Base-by-base conservation (phyloP, 129 eudicot genomes). In the Lactuca sativa region DNA sequence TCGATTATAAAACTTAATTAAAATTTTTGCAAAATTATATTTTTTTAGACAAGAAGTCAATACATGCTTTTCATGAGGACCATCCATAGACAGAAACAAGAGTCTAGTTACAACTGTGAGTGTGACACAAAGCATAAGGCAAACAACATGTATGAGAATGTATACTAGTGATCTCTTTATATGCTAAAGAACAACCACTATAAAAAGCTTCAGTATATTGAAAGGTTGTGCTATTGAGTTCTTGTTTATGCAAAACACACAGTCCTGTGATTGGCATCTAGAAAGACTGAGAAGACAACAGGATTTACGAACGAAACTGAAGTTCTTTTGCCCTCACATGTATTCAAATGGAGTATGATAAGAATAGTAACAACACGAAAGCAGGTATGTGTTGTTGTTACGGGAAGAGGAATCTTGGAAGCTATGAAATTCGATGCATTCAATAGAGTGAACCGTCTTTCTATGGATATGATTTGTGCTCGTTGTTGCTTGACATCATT, bases 171-270 rank as follows among this genome's bases (percentile, higher is more conserved):
- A 86, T 74, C 71, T 77, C 56, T 47, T 70, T 64, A 88, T 47
- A 81, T 86, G 86, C 68, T 86, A 83, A 52, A 78, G 64, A 67
- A 82, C 56, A 57, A 95, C 96, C 62, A 86, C 74, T 77, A 63
- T 51, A 66, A 92, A 92, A 76, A 88, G 86, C 77, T 82, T 89
- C 38, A 79, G 43, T 43, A 96, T 92, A 81, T 77, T 82, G 11
- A 84, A 69, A 80, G 98, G 96, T 30, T 92, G 87, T 61, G 87
- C 64, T 18, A 77, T 69, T 56, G 47, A 92, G 77, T 64, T 92
- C 96, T 61, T 72, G 83, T 63, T 85, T 81, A 73, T 88, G 95
- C 86, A 77, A 82, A 62, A 60, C 85, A 58, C 67, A 86, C 80
- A 86, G 81, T 57, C 82, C 98, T 92, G 62, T 15, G 73, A 67